Evolutionary conservation across 805 yeast genomes (phyloP).

Genomic region (Priceomyces melissophilus): DNA sequence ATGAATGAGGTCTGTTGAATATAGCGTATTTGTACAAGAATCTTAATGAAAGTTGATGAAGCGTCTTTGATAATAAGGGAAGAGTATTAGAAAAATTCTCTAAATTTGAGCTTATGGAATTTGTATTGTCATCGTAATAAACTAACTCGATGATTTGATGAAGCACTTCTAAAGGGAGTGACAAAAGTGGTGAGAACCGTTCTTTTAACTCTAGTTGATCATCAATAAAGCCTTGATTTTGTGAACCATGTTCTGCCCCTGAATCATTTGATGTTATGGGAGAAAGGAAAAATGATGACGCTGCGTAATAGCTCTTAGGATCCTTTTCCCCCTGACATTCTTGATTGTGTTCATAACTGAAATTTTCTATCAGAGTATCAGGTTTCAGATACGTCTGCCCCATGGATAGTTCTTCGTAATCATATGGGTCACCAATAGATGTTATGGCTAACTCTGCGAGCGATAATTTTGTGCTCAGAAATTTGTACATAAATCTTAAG

Average conservation of each 20-base stretch:
- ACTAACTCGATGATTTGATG: conserved; percentile 54
- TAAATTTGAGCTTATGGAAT: conserved; percentile 49
- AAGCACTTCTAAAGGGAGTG: conserved; percentile 55
- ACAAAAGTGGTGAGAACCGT: conserved; percentile 15
- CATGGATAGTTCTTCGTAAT: conserved; percentile 2
- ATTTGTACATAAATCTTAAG: background rate
- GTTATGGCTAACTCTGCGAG: background rate
- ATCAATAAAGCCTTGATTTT: conserved; percentile 1
- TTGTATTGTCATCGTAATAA: conserved; percentile 50
- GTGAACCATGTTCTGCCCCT: conserved; percentile 1
- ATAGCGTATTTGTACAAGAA: conserved; percentile 64
- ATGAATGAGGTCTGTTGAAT: conserved; percentile 77
- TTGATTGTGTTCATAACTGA: background rate
- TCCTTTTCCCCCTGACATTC: no score
- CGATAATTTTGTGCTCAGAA: conserved; percentile 3
- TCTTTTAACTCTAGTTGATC: conserved; percentile 4
- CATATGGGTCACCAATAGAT: conserved; percentile 1
- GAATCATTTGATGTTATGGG: conserved; percentile 28
- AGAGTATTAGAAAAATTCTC: conserved; percentile 51
- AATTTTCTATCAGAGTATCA: background rate
- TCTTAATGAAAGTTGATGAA: conserved; percentile 55
- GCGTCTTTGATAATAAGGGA: conserved; percentile 53
- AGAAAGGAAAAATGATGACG: conserved; percentile 17
- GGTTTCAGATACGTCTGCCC: conserved; percentile 7
- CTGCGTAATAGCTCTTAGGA: background rate